Evolutionary conservation across 2,329 filamentous ascomycete species (phyloP).

Genomic region (Alternaria brassicae): DNA sequence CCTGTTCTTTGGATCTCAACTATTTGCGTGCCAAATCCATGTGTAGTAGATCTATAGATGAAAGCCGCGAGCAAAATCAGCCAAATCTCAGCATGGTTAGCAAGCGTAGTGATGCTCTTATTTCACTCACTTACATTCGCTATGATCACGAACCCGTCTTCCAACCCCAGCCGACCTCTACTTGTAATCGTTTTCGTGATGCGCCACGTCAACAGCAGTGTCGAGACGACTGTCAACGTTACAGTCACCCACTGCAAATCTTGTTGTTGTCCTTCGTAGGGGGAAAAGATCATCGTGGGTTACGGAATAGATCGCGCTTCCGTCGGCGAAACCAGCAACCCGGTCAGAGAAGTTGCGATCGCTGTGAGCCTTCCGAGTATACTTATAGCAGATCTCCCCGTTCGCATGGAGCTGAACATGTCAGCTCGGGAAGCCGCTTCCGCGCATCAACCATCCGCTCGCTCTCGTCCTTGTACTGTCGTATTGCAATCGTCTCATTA

Average conservation of each 20-base stretch:
- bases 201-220: slow-evolving; percentile 23
- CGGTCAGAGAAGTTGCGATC: background rate
- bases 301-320: background rate
- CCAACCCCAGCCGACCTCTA: slow-evolving; percentile 35
- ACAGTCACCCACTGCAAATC: slow-evolving; percentile 34
- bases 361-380: background rate
- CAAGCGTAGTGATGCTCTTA: too few relatives aligned
- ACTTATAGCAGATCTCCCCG: background rate
- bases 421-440: background rate
- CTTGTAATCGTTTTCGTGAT: slow-evolving; percentile 29
- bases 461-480: background rate
- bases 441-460: background rate
- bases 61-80: slow-evolving; percentile 20
- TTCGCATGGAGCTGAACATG: background rate
- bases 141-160: slow-evolving; percentile 33
- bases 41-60: slow-evolving; percentile 23
- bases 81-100: slow-evolving; percentile 17
- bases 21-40: slow-evolving; percentile 31
- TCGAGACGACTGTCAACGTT: slow-evolving; percentile 24
- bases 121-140: slow-evolving; percentile 32
- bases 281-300: slow-evolving; percentile 24
- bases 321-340: background rate
- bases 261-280: slow-evolving; percentile 30
- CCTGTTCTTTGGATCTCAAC: slow-evolving; percentile 27
- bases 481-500: background rate